A percentile compares a stretch with the other conserved stretches of the same genome.
phyloP scores from a whole-genome alignment of 108 stramenopile genomes.

The Fragilariopsis cylindrus region DNA sequence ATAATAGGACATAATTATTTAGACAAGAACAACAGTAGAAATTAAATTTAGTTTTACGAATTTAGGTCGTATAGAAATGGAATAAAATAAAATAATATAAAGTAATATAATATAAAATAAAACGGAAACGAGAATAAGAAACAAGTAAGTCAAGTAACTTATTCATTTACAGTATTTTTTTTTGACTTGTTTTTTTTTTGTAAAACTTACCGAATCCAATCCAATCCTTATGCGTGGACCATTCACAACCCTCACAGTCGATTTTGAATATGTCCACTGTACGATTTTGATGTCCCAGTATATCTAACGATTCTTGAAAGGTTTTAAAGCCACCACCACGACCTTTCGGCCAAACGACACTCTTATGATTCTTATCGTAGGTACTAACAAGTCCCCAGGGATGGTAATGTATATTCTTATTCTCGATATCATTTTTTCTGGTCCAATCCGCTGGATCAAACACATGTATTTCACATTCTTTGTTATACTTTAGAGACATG shows the following conservation, averaged over 20 bases:
- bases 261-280: conserved; percentile 67
- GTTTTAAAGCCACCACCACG: conserved; percentile 36
- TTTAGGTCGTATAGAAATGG: too few relatives aligned
- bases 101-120: too few relatives aligned
- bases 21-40: too few relatives aligned
- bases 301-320: conserved; percentile 40
- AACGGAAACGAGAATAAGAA: too few relatives aligned
- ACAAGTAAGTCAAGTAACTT: too few relatives aligned
- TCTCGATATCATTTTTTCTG: conserved; percentile 7
- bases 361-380: conserved; percentile 27
- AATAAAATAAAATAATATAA: too few relatives aligned
- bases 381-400: conserved; percentile 49
- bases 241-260: conserved; percentile 71
- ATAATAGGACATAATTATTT: too few relatives aligned
- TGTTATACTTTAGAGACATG: conserved; percentile 9
- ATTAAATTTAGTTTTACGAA: too few relatives aligned
- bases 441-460: conserved; percentile 46
- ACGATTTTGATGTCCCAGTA: conserved; percentile 52
- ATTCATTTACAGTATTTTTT: too few relatives aligned
- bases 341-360: conserved; percentile 5
- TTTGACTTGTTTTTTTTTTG: too few relatives aligned
- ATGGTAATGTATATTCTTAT: conserved; percentile 38
- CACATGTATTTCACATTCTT: conserved; percentile 62
- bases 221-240: conserved; percentile 46
- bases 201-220: neutral